Evolutionary conservation across 176 grass and related monocot species (phyloP).

Genomic region (Pharus latifolius): DNA sequence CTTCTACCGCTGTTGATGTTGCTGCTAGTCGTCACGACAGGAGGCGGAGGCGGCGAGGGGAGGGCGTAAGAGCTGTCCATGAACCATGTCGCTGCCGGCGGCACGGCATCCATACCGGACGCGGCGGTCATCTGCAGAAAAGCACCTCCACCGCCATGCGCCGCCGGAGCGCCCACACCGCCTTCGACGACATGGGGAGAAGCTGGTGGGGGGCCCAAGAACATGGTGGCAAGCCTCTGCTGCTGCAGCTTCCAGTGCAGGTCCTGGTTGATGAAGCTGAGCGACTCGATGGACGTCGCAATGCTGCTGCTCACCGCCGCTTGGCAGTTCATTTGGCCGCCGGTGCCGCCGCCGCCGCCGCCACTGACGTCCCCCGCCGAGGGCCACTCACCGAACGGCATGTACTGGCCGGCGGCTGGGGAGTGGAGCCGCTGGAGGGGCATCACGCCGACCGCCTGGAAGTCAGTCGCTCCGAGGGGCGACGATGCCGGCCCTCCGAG

Average conservation of each 20-base stretch:
- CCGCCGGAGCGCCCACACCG: neutral
- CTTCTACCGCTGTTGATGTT: constrained; percentile 18
- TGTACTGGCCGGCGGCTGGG: constrained; percentile 38
- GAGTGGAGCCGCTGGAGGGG: constrained; percentile 24
- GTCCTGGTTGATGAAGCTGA: constrained; percentile 98
- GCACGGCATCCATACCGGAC: constrained; percentile 14
- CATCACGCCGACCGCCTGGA: constrained; percentile 34
- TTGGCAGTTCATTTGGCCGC: neutral
- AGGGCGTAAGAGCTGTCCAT: constrained; percentile 25
- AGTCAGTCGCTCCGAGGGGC: constrained; percentile 6
- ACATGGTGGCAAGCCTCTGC: constrained; percentile 65
- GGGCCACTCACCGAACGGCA: constrained; percentile 47
- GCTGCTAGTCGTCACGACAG: neutral
- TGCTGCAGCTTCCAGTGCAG: constrained; percentile 96
- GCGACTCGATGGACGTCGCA: constrained; percentile 84
- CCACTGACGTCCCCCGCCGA: constrained; percentile 4
- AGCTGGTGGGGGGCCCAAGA: constrained; percentile 27
- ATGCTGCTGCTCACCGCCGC: constrained; percentile 39
- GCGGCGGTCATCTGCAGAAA: constrained; percentile 31
- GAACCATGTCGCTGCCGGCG: constrained; percentile 30
- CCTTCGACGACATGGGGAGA: neutral
- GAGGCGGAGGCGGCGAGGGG: constrained; percentile 1
- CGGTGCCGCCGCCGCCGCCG: neutral
- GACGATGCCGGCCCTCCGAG: neutral
- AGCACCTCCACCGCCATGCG: constrained; percentile 1